Conservation (phyloP, 768 basidiomycete species). For the Rhodotorula paludigena region DNA sequence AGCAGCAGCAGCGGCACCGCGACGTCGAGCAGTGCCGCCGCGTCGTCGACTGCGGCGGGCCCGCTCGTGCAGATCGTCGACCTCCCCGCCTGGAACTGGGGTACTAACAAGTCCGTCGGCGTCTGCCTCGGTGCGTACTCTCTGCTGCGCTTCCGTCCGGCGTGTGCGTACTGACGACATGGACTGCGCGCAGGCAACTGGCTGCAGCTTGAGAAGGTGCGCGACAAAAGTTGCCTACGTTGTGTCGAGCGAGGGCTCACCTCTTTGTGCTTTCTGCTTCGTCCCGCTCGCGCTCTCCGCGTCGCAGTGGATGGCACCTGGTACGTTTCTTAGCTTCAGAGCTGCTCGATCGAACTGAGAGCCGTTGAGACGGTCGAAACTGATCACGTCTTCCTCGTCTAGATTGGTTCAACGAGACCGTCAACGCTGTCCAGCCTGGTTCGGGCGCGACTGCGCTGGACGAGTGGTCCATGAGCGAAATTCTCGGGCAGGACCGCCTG, state of each 20-base stretch:
- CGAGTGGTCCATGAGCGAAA: slow-evolving; percentile 32
- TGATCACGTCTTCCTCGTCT: too few relatives aligned
- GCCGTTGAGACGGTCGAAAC: too few relatives aligned
- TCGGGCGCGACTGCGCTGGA: slow-evolving; percentile 26
- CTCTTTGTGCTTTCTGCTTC: background rate
- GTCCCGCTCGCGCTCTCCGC: background rate
- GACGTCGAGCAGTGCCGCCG: background rate
- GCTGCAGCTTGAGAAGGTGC: background rate
- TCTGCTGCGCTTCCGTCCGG: background rate
- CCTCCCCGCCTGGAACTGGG: slow-evolving; percentile 37
- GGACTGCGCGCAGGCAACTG: background rate
- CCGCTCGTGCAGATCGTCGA: slow-evolving; percentile 14
- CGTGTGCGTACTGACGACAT: background rate
- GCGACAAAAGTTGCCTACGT: too few relatives aligned
- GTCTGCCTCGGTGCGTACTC: slow-evolving; percentile 23
- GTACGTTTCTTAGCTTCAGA: background rate
- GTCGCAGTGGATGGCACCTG: too few relatives aligned
- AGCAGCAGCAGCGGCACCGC: background rate
- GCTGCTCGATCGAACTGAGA: too few relatives aligned
- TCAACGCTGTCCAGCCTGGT: slow-evolving; percentile 18
- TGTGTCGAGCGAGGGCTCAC: too few relatives aligned
- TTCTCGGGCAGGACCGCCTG: slow-evolving; percentile 36
- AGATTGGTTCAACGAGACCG: slow-evolving; percentile 30
- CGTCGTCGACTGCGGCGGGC: background rate
- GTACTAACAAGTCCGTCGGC: slow-evolving; percentile 29